Conservation (phyloP, 192 early-diverging fungal genomes). For the Spizellomyces sp. region DNA sequence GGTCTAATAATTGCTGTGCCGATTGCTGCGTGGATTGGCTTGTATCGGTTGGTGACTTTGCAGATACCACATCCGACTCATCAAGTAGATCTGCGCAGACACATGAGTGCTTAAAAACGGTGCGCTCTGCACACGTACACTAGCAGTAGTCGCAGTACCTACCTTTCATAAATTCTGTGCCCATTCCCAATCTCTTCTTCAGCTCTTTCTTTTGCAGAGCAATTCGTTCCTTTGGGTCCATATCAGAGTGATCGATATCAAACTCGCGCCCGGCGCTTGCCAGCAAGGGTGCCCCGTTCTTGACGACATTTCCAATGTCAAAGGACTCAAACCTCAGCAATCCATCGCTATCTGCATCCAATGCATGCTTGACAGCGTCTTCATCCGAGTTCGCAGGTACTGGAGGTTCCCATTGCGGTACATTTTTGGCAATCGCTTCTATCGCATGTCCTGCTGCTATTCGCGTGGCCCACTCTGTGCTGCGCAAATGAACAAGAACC, state of each 20-base stretch:
- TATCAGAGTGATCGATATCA: constrained; percentile 70
- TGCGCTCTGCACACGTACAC: too few species aligned
- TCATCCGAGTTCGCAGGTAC: constrained; percentile 6
- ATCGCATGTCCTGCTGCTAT: constrained; percentile 91
- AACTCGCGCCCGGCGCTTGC: constrained; percentile 91
- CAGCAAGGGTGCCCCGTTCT: constrained; percentile 76
- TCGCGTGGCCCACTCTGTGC: constrained; percentile 93
- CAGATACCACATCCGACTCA: constrained; percentile 68
- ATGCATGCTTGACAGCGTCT: constrained; percentile 7
- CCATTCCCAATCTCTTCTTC: constrained; percentile 81
- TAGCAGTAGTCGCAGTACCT: constrained; percentile 15
- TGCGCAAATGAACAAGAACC: constrained; percentile 84
- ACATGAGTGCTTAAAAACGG: not conserved
- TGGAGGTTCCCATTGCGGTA: constrained; percentile 74
- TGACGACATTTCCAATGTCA: constrained; percentile 80
- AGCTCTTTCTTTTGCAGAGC: constrained; percentile 82
- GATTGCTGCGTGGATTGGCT: not conserved
- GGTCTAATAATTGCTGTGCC: constrained; percentile 8
- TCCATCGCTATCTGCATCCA: constrained; percentile 11
- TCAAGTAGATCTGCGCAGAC: constrained; percentile 77
- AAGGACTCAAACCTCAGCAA: constrained; percentile 71
- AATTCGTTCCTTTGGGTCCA: constrained; percentile 82
- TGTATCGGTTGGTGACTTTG: not conserved
- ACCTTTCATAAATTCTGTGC: constrained; percentile 80
- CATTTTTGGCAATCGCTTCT: constrained; percentile 87